phyloP scores from a whole-genome alignment of 768 basidiomycete genomes.

The Kwoniella sp. region DNA sequence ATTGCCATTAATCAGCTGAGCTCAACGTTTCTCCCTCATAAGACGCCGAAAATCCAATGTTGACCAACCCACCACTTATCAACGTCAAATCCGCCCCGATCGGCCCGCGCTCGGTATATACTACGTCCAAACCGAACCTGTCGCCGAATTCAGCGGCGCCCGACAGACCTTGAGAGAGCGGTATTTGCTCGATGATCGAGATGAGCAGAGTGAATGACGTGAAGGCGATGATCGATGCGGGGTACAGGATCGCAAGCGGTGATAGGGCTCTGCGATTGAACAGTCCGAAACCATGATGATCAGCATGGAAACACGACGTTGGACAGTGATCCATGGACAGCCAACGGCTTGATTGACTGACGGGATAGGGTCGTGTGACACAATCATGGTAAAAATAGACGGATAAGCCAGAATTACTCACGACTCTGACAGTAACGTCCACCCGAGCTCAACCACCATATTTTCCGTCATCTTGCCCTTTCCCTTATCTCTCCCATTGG shows the following conservation, averaged over 20 bases:
- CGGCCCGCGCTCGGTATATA: conserved; percentile 13
- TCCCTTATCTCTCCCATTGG: conserved; percentile 7
- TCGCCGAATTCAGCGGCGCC: conserved; percentile 26
- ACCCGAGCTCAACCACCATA: conserved; percentile 30
- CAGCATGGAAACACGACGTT: no score
- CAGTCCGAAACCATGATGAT: no score
- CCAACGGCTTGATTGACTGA: no score
- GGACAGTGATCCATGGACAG: no score
- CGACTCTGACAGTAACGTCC: conserved; percentile 34
- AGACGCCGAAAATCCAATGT: not conserved
- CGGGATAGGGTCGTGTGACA: no score
- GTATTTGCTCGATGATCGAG: conserved; percentile 18
- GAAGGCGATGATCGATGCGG: conserved; percentile 38
- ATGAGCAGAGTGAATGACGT: conserved; percentile 30
- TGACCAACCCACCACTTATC: conserved; percentile 25
- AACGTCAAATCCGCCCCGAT: conserved; percentile 12
- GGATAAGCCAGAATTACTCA: conserved; percentile 11
- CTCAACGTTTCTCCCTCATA: not conserved
- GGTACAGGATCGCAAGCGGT: conserved; percentile 40
- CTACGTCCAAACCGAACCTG: conserved; percentile 32
- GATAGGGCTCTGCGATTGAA: conserved; percentile 28
- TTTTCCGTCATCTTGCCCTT: conserved; percentile 21
- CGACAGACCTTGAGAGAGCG: conserved; percentile 15
- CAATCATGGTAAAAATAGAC: no score
- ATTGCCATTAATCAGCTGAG: no score